These are phyloP conservation scores for Amylocarpus encephaloides DNA, from an alignment of 2,329 filamentous ascomycete genomes.

Conservation along the genomic window DNA sequence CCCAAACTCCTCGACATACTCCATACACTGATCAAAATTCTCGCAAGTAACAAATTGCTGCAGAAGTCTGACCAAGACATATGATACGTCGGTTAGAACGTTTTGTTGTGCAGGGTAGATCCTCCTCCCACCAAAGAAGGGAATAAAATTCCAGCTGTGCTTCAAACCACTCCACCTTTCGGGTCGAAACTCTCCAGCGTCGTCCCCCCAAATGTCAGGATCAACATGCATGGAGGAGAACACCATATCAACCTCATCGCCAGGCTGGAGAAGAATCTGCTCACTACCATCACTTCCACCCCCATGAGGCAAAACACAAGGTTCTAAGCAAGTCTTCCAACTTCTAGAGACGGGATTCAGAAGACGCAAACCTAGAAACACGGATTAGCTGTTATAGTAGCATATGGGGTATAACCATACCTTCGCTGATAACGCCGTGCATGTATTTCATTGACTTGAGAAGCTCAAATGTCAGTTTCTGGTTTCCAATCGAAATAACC, in stretches of 20 bases:
- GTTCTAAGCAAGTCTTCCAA: not conserved
- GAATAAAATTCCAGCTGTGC: slow-evolving; percentile 6
- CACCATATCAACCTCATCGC: slow-evolving; percentile 3
- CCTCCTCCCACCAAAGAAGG: slow-evolving; percentile 3
- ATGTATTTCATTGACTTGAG: slow-evolving; percentile 47
- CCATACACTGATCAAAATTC: not conserved
- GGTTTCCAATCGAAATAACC: slow-evolving; percentile 31
- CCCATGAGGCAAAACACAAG: slow-evolving; percentile 3
- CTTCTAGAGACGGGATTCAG: not conserved
- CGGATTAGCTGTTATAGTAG: not conserved
- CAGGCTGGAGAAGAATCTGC: not conserved
- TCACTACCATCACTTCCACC: slow-evolving; percentile 1
- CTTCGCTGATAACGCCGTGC: slow-evolving; percentile 50
- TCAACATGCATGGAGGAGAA: not conserved
- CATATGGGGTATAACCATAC: slow-evolving; percentile 32
- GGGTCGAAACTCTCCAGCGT: not conserved
- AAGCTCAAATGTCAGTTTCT: slow-evolving; percentile 39
- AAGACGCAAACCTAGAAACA: not conserved
- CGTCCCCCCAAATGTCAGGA: slow-evolving; percentile 1
- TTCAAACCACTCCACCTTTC: not conserved
- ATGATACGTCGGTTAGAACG: slow-evolving; percentile 3
- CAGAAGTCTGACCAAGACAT: not conserved
- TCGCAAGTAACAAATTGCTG: not conserved
- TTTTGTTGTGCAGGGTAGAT: slow-evolving; percentile 6
- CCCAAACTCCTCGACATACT: slow-evolving; percentile 5